Conservation (phyloP, 257 asterid species). For the Ballota nigra region DNA sequence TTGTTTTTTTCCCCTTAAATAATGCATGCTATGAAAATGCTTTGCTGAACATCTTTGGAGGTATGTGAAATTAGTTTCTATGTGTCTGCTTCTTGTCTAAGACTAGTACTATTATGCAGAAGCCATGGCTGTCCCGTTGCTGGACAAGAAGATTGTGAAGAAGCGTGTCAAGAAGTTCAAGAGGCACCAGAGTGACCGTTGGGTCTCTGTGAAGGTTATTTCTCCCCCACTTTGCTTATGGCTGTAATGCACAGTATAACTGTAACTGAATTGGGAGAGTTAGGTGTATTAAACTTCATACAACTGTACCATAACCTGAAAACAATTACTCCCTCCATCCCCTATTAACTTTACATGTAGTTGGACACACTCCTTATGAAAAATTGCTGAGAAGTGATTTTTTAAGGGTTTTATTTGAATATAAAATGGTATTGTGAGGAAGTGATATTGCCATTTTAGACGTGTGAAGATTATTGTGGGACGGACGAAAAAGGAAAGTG, state of each 20-base stretch:
- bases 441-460: too few species aligned
- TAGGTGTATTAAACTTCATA: neutral
- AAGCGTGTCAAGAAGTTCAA: slow-evolving; percentile 43
- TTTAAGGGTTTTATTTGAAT: too few species aligned
- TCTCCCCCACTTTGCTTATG: neutral
- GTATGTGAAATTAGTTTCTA: neutral
- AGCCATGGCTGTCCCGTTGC: slow-evolving; percentile 41
- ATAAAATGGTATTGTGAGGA: too few species aligned
- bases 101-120: slow-evolving; percentile 1
- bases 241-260: neutral
- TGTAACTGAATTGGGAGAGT: neutral
- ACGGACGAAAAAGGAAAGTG: too few species aligned
- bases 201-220: slow-evolving; percentile 41
- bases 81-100: neutral
- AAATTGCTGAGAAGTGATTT: too few species aligned
- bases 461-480: too few species aligned
- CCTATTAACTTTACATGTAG: too few species aligned
- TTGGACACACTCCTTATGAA: too few species aligned
- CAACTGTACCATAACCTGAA: neutral
- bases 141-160: slow-evolving; percentile 42
- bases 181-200: slow-evolving; percentile 44
- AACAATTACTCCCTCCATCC: too few species aligned
- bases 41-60: neutral
- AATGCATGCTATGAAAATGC: neutral
- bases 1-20: neutral